phyloP scores from a whole-genome alignment of 2,329 filamentous ascomycete species.

The Penicillium sp. region DNA sequence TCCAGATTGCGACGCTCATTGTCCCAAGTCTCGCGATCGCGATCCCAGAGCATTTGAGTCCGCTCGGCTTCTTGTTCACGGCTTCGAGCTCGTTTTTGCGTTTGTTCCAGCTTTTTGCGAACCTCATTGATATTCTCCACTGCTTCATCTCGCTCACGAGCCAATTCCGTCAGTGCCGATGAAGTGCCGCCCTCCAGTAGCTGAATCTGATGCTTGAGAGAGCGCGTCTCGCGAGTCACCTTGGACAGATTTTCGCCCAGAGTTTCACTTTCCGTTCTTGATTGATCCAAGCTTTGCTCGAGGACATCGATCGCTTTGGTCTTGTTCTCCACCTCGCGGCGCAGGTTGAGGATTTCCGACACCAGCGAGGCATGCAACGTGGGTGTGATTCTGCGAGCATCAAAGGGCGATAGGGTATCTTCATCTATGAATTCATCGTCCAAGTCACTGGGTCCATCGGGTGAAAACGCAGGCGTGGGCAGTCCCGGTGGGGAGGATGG shows the following conservation, averaged over 20 bases:
- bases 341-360: conserved; percentile 81
- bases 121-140: conserved; percentile 66
- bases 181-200: conserved; percentile 82
- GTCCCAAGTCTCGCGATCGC: conserved; percentile 79
- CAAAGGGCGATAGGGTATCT: conserved; percentile 67
- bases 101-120: conserved; percentile 67
- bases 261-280: conserved; percentile 67
- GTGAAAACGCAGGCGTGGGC: conserved; percentile 39
- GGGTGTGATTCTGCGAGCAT: conserved; percentile 88
- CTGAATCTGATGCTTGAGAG: conserved; percentile 76
- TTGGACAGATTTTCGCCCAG: conserved; percentile 57
- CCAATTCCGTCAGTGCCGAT: conserved; percentile 75
- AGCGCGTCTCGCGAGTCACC: conserved; percentile 68
- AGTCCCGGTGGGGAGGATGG: conserved; percentile 56
- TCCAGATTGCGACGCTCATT: conserved; percentile 76
- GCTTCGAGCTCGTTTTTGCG: conserved; percentile 68
- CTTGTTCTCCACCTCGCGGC: conserved; percentile 87
- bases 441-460: conserved; percentile 32
- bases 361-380: conserved; percentile 92
- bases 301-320: conserved; percentile 77
- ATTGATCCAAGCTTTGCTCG: conserved; percentile 65
- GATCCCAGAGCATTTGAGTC: conserved; percentile 72
- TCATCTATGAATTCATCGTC: conserved; percentile 33
- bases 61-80: conserved; percentile 80
- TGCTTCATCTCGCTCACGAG: conserved; percentile 78